A percentile compares a stretch with the other conserved stretches of the same genome.
Conservation (phyloP, 805 yeast species). For the Saccharomyces mikatae region DNA sequence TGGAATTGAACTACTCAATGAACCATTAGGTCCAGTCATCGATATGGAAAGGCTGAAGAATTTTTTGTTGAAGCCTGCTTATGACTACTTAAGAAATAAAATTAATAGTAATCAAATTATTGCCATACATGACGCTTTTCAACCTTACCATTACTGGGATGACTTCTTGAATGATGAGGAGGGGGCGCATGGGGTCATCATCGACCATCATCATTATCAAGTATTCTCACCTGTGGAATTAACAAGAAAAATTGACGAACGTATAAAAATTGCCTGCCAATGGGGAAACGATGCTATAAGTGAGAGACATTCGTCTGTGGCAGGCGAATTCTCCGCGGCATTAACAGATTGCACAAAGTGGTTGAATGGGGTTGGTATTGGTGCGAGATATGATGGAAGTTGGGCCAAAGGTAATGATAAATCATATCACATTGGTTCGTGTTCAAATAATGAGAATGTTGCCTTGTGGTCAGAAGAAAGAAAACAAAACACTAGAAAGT, state of each 20-base stretch:
- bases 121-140: slow-evolving; percentile 76
- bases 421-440: slow-evolving; percentile 50
- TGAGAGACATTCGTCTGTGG: slow-evolving; percentile 63
- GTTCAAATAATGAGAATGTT: slow-evolving; percentile 42
- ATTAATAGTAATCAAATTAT: slow-evolving; percentile 44
- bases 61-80: slow-evolving; percentile 53
- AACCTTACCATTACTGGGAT: slow-evolving; percentile 53
- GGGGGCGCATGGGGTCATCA: slow-evolving; percentile 47
- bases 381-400: slow-evolving; percentile 68
- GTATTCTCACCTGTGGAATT: slow-evolving; percentile 65
- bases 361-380: slow-evolving; percentile 78
- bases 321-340: slow-evolving; percentile 88
- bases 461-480: slow-evolving; percentile 49
- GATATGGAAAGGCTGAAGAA: slow-evolving; percentile 46
- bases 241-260: slow-evolving; percentile 49
- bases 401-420: slow-evolving; percentile 17
- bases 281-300: slow-evolving; percentile 36
- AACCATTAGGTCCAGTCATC: slow-evolving; percentile 69
- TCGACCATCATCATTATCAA: slow-evolving; percentile 88
- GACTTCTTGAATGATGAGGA: slow-evolving; percentile 36
- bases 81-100: slow-evolving; percentile 47
- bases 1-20: slow-evolving; percentile 79
- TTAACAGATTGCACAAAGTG: slow-evolving; percentile 82
- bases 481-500: slow-evolving; percentile 51
- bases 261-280: slow-evolving; percentile 44